A percentile compares a stretch with the other conserved stretches of the same genome.
phyloP scores from a whole-genome alignment of 352 stramenopile genomes.

The Globisporangium iwayamae region DNA sequence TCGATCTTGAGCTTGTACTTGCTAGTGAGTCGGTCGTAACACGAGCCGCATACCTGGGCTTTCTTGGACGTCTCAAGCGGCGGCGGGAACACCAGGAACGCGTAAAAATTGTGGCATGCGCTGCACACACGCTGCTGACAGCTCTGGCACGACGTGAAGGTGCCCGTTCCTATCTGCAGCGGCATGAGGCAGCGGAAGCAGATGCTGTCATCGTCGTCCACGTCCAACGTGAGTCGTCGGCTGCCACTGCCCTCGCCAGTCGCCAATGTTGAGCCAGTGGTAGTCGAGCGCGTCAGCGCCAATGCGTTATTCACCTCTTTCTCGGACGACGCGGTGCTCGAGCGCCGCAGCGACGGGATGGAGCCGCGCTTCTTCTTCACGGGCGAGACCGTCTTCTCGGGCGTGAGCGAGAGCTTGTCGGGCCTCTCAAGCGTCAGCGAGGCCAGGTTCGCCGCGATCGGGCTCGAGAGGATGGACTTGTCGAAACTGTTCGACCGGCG shows the following conservation, averaged over 20 bases:
- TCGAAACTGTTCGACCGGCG: conserved; percentile 41
- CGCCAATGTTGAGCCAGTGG: conserved; percentile 7
- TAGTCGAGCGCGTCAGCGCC: conserved; percentile 13
- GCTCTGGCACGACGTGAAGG: conserved; percentile 31
- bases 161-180: conserved; percentile 7
- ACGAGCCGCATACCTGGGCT: conserved; percentile 59
- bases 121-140: conserved; percentile 66
- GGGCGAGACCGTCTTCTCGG: conserved; percentile 6
- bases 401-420: conserved; percentile 4
- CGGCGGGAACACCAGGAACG: conserved; percentile 73
- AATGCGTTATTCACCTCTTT: conserved; percentile 18
- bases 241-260: conserved; percentile 7
- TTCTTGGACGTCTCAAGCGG: conserved; percentile 59
- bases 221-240: conserved; percentile 17
- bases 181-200: conserved; percentile 64
- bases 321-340: conserved; percentile 6
- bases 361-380: conserved; percentile 12
- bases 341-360: conserved; percentile 20
- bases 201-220: conserved; percentile 47
- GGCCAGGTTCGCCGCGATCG: conserved; percentile 19
- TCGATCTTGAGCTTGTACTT: conserved; percentile 70
- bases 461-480: conserved; percentile 30
- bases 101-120: conserved; percentile 49
- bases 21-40: conserved; percentile 55
- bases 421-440: conserved; percentile 15